Evolutionary conservation across 768 basidiomycete species (phyloP).

Genomic region (Agaricus sinodeliciosus): DNA sequence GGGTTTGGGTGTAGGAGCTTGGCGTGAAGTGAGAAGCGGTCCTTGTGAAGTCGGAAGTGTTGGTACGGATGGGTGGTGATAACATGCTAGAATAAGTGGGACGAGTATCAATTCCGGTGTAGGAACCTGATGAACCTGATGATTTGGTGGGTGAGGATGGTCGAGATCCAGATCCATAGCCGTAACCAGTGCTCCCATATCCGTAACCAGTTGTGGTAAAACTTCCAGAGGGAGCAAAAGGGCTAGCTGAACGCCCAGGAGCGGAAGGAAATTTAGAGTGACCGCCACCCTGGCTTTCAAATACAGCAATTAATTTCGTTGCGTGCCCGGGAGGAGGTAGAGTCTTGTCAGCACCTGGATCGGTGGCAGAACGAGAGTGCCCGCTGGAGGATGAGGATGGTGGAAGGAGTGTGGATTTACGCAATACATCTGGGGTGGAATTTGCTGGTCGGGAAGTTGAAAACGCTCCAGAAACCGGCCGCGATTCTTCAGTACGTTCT

Average conservation of each 20-base stretch:
- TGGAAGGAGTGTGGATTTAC: slow-evolving; percentile 38
- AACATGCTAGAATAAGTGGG: slow-evolving; percentile 17
- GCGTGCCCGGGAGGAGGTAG: slow-evolving; percentile 51
- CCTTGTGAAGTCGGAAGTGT: slow-evolving; percentile 10
- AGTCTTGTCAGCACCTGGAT: slow-evolving; percentile 40
- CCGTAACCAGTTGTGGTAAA: slow-evolving; percentile 25
- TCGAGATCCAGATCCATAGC: slow-evolving; percentile 36
- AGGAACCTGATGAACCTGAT: slow-evolving; percentile 22
- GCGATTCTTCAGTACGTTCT: slow-evolving; percentile 70
- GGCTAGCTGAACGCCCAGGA: slow-evolving; percentile 34
- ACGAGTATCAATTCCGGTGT: slow-evolving; percentile 11
- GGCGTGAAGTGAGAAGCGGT: slow-evolving; percentile 15
- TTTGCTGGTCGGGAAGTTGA: slow-evolving; percentile 29
- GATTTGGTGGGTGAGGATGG: slow-evolving; percentile 43
- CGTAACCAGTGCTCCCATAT: slow-evolving; percentile 25
- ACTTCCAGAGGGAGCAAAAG: slow-evolving; percentile 24
- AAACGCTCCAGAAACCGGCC: slow-evolving; percentile 45
- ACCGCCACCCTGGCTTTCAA: slow-evolving; percentile 41
- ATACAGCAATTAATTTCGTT: slow-evolving; percentile 69
- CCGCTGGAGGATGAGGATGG: slow-evolving; percentile 27
- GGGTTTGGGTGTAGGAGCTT: slow-evolving; percentile 10
- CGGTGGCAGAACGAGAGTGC: slow-evolving; percentile 55
- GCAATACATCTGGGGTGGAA: slow-evolving; percentile 37
- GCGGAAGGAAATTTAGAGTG: slow-evolving; percentile 52
- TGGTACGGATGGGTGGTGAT: slow-evolving; percentile 14